These are phyloP conservation scores for Apiotrichum veenhuisii DNA, from an alignment of 1,284 basidiomycete genomes.

Conservation along the genomic window DNA sequence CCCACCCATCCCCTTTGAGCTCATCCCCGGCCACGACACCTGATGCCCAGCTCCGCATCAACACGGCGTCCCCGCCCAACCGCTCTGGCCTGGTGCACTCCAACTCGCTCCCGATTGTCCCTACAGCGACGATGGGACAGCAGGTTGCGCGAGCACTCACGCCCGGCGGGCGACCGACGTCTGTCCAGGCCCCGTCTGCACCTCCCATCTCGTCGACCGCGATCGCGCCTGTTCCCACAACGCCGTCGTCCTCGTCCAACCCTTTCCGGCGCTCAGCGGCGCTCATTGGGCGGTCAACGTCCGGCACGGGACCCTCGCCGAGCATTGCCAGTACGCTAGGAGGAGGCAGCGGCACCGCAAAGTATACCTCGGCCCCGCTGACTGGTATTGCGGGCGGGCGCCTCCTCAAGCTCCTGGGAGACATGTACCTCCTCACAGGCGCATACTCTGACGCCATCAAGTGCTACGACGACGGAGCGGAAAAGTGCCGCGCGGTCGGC, in stretches of 20 bases:
- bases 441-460: slow-evolving; percentile 71
- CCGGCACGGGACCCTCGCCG: slow-evolving; percentile 13
- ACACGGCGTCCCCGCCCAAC: not conserved
- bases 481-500: slow-evolving; percentile 63
- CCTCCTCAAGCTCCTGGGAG: slow-evolving; percentile 80
- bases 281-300: slow-evolving; percentile 33
- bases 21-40: slow-evolving; percentile 10
- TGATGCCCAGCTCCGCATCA: slow-evolving; percentile 10
- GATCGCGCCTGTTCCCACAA: slow-evolving; percentile 28
- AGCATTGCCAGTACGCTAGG: slow-evolving; percentile 2
- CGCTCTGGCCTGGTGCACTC: slow-evolving; percentile 15
- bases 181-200: slow-evolving; percentile 36
- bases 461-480: slow-evolving; percentile 80
- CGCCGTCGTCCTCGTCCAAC: slow-evolving; percentile 31
- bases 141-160: slow-evolving; percentile 34
- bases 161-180: slow-evolving; percentile 40
- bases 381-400: slow-evolving; percentile 50
- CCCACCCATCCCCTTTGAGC: not conserved
- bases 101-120: slow-evolving; percentile 14
- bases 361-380: slow-evolving; percentile 38
- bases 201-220: slow-evolving; percentile 41
- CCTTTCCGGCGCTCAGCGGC: slow-evolving; percentile 40
- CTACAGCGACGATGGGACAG: slow-evolving; percentile 24
- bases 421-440: slow-evolving; percentile 79
- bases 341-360: slow-evolving; percentile 7